Conservation (phyloP, 2,329 filamentous ascomycete species). For the Xylaria polymorpha region DNA sequence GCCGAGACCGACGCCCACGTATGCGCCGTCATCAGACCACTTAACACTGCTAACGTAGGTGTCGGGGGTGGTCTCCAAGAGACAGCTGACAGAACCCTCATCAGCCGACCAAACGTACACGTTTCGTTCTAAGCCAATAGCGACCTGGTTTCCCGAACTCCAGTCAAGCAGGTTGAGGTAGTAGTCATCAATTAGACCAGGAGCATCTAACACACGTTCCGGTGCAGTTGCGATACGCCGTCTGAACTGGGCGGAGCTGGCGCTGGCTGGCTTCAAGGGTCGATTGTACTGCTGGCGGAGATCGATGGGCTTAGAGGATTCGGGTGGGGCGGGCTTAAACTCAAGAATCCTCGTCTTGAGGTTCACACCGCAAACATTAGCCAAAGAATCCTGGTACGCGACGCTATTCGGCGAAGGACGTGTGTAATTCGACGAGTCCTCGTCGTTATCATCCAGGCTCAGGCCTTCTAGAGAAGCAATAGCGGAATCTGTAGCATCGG, state of each 20-base stretch:
- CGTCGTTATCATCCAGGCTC: slow-evolving; percentile 76
- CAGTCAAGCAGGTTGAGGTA: slow-evolving; percentile 99
- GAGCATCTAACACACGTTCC: slow-evolving; percentile 95
- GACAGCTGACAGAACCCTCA: slow-evolving; percentile 85
- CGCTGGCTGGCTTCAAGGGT: slow-evolving; percentile 81
- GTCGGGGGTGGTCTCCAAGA: slow-evolving; percentile 87
- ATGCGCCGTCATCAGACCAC: slow-evolving; percentile 97
- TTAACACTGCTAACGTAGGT: slow-evolving; percentile 99
- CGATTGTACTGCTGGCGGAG: slow-evolving; percentile 98
- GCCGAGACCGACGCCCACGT: slow-evolving; percentile 93
- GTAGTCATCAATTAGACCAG: slow-evolving; percentile 96
- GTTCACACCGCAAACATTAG: slow-evolving; percentile 90
- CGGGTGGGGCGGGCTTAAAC: slow-evolving; percentile 97
- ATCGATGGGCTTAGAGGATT: slow-evolving; percentile 98
- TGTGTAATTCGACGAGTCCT: slow-evolving; percentile 75
- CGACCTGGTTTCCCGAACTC: slow-evolving; percentile 97
- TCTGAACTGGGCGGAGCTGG: slow-evolving; percentile 84
- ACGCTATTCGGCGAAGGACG: slow-evolving; percentile 87
- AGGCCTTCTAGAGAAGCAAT: slow-evolving; percentile 83
- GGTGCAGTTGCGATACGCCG: slow-evolving; percentile 94
- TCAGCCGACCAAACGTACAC: slow-evolving; percentile 99
- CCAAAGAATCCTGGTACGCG: slow-evolving; percentile 92
- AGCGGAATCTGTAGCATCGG: slow-evolving; percentile 82
- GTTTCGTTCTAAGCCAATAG: slow-evolving; percentile 94
- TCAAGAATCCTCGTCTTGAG: slow-evolving; percentile 95